These are phyloP conservation scores for Chlorella variabilis DNA, from an alignment of 163 green algal genomes.

Conservation along the genomic window DNA sequence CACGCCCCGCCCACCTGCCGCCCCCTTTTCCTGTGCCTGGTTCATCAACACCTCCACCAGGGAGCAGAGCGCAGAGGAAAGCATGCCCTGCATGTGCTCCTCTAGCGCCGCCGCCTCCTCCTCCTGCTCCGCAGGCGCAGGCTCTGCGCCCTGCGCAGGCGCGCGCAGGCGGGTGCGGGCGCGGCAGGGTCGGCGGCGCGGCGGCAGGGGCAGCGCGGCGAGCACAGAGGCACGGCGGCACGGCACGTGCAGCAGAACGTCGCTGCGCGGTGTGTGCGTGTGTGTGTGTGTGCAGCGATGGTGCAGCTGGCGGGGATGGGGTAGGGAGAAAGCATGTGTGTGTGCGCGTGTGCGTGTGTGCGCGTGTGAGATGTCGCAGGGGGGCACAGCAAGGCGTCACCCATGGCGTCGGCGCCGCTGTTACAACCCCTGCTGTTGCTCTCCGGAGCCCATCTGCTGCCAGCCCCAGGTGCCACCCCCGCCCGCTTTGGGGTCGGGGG, in stretches of 20 bases:
- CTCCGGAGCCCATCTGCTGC: constrained; percentile 43
- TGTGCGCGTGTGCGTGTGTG: too few relatives aligned
- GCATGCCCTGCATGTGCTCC: constrained; percentile 48
- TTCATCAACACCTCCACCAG: constrained; percentile 76
- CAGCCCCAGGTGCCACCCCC: constrained; percentile 2
- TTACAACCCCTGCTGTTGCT: constrained; percentile 12
- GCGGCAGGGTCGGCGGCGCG: too few relatives aligned
- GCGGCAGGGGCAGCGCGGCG: too few relatives aligned
- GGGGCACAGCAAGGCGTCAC: constrained; percentile 17
- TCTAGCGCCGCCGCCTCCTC: constrained; percentile 26
- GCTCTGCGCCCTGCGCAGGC: constrained; percentile 7
- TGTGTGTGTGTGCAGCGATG: too few relatives aligned
- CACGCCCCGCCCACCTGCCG: not conserved
- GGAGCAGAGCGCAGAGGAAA: constrained; percentile 68
- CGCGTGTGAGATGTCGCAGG: constrained; percentile 12
- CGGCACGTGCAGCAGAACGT: too few relatives aligned
- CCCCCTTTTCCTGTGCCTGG: constrained; percentile 37
- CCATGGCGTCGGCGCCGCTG: constrained; percentile 2
- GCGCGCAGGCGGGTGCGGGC: too few relatives aligned
- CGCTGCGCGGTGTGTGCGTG: too few relatives aligned
- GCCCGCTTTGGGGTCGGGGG: not conserved
- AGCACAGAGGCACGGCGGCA: too few relatives aligned
- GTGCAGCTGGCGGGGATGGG: too few relatives aligned
- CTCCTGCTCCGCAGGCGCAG: not conserved
- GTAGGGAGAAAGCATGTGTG: not conserved